phyloP scores from a whole-genome alignment of 345 rosid genomes.

The Pelargonium nanum region DNA sequence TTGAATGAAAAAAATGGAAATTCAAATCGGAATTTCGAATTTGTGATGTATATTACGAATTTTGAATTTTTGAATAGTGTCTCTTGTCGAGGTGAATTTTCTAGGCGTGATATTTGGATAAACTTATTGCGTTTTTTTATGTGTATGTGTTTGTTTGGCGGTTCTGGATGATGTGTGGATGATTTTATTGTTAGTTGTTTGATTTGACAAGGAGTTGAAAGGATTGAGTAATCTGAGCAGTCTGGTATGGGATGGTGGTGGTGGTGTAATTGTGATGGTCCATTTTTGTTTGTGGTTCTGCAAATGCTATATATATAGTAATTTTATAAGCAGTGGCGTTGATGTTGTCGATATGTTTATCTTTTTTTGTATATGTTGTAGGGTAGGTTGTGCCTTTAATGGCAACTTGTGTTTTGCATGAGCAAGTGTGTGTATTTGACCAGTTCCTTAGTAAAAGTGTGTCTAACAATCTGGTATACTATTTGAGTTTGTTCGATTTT shows the following conservation, averaged over 20 bases:
- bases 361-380: background rate
- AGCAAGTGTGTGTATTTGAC: background rate
- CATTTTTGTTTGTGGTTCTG: no score
- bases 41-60: background rate
- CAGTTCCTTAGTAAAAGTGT: background rate
- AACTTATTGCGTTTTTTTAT: background rate
- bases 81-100: no score
- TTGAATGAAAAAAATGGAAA: background rate
- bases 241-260: background rate
- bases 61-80: no score
- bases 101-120: background rate
- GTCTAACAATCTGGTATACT: background rate
- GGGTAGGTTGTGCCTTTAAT: background rate
- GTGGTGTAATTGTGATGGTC: background rate
- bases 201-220: no score
- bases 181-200: background rate
- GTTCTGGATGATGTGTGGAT: background rate
- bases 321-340: no score
- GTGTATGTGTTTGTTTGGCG: background rate
- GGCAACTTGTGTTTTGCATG: background rate
- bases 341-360: background rate
- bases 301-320: no score
- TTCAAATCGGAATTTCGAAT: background rate
- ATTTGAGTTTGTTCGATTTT: background rate
- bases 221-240: background rate